A percentile compares a stretch with the other conserved stretches of the same genome.
phyloP scores from a whole-genome alignment of 1,284 basidiomycete species.

The Golubevia sp. region DNA sequence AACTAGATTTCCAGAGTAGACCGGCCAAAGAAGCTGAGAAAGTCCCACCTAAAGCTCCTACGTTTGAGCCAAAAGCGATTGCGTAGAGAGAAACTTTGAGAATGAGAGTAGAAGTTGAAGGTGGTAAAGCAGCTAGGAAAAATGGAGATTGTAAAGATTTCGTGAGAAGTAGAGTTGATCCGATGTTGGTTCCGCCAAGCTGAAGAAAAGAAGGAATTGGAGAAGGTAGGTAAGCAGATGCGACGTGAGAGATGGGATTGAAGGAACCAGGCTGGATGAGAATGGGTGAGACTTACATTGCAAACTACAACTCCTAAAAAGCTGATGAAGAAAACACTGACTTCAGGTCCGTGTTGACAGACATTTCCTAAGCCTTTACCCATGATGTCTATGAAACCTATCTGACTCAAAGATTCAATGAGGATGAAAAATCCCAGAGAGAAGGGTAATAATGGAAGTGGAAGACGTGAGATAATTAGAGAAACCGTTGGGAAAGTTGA shows the following conservation, averaged over 20 bases:
- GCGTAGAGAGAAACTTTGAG: conserved; percentile 65
- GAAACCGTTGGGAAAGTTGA: conserved; percentile 75
- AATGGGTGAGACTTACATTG: conserved; percentile 68
- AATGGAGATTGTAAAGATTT: conserved; percentile 66
- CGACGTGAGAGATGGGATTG: conserved; percentile 3
- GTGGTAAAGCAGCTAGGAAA: conserved; percentile 57
- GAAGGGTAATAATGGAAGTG: conserved; percentile 83
- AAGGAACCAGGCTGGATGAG: conserved; percentile 1
- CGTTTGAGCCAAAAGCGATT: conserved; percentile 82
- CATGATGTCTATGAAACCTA: conserved; percentile 91
- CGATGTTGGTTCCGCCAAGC: conserved; percentile 89
- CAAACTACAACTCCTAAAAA: conserved; percentile 74
- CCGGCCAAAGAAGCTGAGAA: conserved; percentile 90
- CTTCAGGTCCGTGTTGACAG: conserved; percentile 63
- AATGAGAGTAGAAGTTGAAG: conserved; percentile 50
- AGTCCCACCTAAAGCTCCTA: conserved; percentile 88
- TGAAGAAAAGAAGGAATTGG: conserved; percentile 11
- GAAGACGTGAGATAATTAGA: conserved; percentile 73
- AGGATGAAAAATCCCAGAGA: conserved; percentile 95
- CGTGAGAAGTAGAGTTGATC: conserved; percentile 86
- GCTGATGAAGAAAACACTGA: conserved; percentile 66
- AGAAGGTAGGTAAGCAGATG: too few relatives aligned
- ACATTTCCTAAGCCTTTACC: conserved; percentile 70
- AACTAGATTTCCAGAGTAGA: conserved; percentile 80
- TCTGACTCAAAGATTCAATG: conserved; percentile 78